Base-by-base conservation (phyloP, 768 basidiomycete species). In the Auricularia heimuer region DNA sequence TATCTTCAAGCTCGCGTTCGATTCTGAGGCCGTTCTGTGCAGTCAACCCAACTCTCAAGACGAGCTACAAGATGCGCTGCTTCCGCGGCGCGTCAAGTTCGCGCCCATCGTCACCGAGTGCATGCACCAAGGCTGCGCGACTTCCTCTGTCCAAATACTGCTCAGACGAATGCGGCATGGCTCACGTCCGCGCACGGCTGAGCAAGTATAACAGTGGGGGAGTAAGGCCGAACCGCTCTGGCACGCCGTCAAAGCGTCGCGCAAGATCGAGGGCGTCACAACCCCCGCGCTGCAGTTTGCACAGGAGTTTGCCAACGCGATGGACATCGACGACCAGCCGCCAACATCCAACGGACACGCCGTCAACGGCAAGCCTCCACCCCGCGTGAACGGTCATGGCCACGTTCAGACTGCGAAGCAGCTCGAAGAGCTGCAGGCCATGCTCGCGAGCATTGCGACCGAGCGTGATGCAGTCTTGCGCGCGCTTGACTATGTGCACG, bases 121-220 rank as follows among this genome's bases (percentile, higher is more conserved):
- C 87, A 2, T 96, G 93, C 71, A 89, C 89, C 72, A 88, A 85
- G 67, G 88, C 93, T 10, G 85, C 89, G 6, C 87, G 90, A 16
- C 88, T 89, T 29, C 83, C 83, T 2, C 87, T 93, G 70, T 94
- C 92, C 29, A 95, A 95, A 73, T 96, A 93, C 73, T 96, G 93
- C 73, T 93, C 91, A 14, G 88, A 92, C 63, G 90, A 89, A 67
- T 96, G 93, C 68, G 93, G 93, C 12, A 77, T 90, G 67, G 67
- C 66, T 24, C 73, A 83, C 82, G 68, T 88, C 83, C 74, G 86
- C 89, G 85, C 83, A 82, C 85, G 84, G 56, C 84, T 90, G 60
- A 79, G 85, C 33, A 77, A 77, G 45, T 90, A 84, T 82, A 76
- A 82, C 11, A 82, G 82, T 69, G 81, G 81, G 39, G 86, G 21